These are phyloP conservation scores for Pseudocercospora ulei DNA, from an alignment of 2,329 filamentous ascomycete species.

Conservation along the genomic window DNA sequence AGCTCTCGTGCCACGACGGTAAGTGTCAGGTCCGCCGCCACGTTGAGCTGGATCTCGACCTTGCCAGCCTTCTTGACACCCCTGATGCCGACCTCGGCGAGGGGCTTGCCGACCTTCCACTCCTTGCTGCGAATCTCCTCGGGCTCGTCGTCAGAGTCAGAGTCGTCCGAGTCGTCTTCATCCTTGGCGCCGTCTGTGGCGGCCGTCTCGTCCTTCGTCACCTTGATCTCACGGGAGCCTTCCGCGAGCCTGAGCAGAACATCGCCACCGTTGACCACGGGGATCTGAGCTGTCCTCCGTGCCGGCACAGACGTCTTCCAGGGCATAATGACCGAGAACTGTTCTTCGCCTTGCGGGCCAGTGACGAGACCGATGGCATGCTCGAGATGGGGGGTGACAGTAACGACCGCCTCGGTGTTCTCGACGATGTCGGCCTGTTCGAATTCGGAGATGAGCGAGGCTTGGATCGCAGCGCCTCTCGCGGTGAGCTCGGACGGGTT, in stretches of 20 bases:
- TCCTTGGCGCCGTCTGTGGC: slow-evolving; percentile 48
- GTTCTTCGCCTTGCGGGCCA: slow-evolving; percentile 44
- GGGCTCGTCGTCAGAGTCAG: slow-evolving; percentile 61
- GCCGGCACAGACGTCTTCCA: slow-evolving; percentile 85
- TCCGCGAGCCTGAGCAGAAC: slow-evolving; percentile 82
- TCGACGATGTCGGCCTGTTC: slow-evolving; percentile 89
- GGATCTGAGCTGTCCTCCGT: slow-evolving; percentile 70
- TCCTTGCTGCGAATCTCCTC: slow-evolving; percentile 83
- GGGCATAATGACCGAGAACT: slow-evolving; percentile 71
- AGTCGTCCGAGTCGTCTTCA: slow-evolving; percentile 52
- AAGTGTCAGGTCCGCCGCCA: slow-evolving; percentile 67
- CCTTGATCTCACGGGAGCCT: slow-evolving; percentile 81
- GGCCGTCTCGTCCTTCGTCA: slow-evolving; percentile 73
- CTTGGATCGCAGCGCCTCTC: slow-evolving; percentile 89
- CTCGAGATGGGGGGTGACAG: slow-evolving; percentile 79
- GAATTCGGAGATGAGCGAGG: slow-evolving; percentile 87
- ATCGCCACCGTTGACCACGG: slow-evolving; percentile 69
- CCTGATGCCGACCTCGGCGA: slow-evolving; percentile 78
- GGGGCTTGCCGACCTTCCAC: slow-evolving; percentile 73
- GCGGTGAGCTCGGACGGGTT: slow-evolving; percentile 88
- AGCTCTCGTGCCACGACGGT: slow-evolving; percentile 76
- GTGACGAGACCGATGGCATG: slow-evolving; percentile 81
- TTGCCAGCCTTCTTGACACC: slow-evolving; percentile 79
- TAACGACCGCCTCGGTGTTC: slow-evolving; percentile 89
- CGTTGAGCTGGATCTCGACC: slow-evolving; percentile 87